Conservation (phyloP, 2,329 filamentous ascomycete genomes). For the Simplicillium aogashimaense region DNA sequence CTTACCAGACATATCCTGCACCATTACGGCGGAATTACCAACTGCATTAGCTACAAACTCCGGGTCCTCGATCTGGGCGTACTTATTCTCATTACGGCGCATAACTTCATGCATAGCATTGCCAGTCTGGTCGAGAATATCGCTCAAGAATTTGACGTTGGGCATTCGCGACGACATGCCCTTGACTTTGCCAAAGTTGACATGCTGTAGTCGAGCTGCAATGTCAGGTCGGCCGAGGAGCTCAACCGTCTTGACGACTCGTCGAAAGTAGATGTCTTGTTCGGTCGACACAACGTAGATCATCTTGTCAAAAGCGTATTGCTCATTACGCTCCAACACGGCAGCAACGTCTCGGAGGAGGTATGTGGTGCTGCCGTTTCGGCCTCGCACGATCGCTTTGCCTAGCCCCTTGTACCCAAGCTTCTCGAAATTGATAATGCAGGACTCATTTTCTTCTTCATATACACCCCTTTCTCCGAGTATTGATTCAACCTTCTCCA, state of each 20-base stretch:
- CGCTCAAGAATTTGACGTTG: constrained; percentile 44
- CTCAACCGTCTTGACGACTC: constrained; percentile 18
- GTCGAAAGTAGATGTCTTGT: constrained; percentile 24
- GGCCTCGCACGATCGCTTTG: constrained; percentile 55
- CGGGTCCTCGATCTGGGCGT: constrained; percentile 54
- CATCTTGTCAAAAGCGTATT: constrained; percentile 28
- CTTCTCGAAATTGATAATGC: constrained; percentile 59
- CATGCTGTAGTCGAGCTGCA: constrained; percentile 17
- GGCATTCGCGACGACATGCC: constrained; percentile 31
- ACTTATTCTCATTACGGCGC: constrained; percentile 54
- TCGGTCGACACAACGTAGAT: constrained; percentile 26
- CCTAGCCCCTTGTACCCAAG: constrained; percentile 57
- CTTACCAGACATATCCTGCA: constrained; percentile 65
- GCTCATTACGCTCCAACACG: constrained; percentile 39
- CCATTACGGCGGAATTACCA: constrained; percentile 61
- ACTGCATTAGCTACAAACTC: constrained; percentile 52
- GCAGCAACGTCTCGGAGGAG: constrained; percentile 61
- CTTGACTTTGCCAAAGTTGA: constrained; percentile 38
- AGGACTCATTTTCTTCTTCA: constrained; percentile 53
- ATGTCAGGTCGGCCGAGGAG: constrained; percentile 19
- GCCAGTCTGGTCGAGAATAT: constrained; percentile 45
- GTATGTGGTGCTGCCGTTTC: constrained; percentile 55
- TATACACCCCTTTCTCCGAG: constrained; percentile 49
- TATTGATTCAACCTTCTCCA: constrained; percentile 46
- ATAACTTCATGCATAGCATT: constrained; percentile 67